phyloP scores from a whole-genome alignment of 768 basidiomycete species.

The Lyophyllum shimeji region DNA sequence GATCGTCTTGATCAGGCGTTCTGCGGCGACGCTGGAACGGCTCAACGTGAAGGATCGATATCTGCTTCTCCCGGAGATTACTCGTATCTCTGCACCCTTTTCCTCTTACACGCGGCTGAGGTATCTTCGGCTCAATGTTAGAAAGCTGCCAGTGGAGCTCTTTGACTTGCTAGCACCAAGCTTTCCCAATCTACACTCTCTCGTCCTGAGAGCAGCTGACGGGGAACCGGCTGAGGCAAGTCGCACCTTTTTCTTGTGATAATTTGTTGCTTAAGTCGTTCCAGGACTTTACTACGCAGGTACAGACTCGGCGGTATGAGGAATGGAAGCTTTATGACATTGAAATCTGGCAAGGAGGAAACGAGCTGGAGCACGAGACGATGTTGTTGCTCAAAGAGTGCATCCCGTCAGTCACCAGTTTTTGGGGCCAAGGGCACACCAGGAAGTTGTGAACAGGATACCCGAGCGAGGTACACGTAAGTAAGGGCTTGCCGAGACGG shows the following conservation, averaged over 20 bases:
- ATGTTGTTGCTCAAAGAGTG: slow-evolving; percentile 29
- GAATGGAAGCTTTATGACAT: slow-evolving; percentile 38
- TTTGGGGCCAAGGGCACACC: slow-evolving; percentile 28
- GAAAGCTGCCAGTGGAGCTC: slow-evolving; percentile 28
- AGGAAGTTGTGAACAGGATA: too few species aligned
- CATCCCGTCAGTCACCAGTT: slow-evolving; percentile 35
- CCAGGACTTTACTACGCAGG: slow-evolving; percentile 24
- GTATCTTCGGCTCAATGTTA: slow-evolving; percentile 33
- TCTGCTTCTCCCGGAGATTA: slow-evolving; percentile 31
- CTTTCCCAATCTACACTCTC: slow-evolving; percentile 28
- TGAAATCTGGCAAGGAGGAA: slow-evolving; percentile 35
- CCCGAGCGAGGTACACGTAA: too few species aligned
- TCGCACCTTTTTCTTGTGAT: slow-evolving; percentile 1
- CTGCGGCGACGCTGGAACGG: slow-evolving; percentile 29
- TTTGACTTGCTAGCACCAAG: slow-evolving; percentile 32
- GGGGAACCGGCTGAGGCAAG: slow-evolving; percentile 13
- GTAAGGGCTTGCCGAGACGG: too few species aligned
- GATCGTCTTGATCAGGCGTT: slow-evolving; percentile 28
- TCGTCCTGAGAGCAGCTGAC: slow-evolving; percentile 32
- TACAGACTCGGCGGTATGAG: slow-evolving; percentile 26
- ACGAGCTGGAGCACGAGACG: slow-evolving; percentile 26
- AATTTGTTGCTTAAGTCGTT: slow-evolving; percentile 1
- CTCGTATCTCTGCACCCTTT: slow-evolving; percentile 23
- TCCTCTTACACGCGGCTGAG: slow-evolving; percentile 23
- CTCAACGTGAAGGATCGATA: slow-evolving; percentile 43